Conservation (phyloP, 2,329 filamentous ascomycete genomes). For the Colletotrichum paranaense region DNA sequence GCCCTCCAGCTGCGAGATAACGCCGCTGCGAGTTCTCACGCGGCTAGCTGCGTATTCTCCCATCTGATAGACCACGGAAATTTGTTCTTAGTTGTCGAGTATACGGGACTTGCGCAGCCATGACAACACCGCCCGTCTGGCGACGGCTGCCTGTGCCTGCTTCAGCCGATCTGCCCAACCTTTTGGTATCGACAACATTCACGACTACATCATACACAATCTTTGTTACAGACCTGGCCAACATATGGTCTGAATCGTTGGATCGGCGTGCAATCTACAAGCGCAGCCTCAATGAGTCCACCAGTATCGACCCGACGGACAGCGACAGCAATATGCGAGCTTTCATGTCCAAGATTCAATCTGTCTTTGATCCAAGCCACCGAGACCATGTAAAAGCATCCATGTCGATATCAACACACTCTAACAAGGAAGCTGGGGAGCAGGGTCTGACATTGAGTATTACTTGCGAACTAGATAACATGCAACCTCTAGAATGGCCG, state of each 20-base stretch:
- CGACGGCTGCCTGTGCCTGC: constrained; percentile 56
- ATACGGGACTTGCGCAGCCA: constrained; percentile 32
- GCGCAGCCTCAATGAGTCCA: constrained; percentile 71
- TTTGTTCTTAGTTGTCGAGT: not conserved
- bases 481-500: constrained; percentile 74
- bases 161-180: constrained; percentile 60
- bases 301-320: constrained; percentile 79
- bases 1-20: not conserved
- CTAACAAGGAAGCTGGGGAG: constrained; percentile 47
- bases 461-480: constrained; percentile 71
- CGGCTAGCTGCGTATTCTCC: not conserved
- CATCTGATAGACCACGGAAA: not conserved
- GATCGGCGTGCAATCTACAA: constrained; percentile 70
- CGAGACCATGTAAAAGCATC: constrained; percentile 56
- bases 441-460: constrained; percentile 64
- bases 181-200: constrained; percentile 73
- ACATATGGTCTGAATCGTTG: constrained; percentile 78
- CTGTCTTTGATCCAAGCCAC: constrained; percentile 60
- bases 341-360: constrained; percentile 72
- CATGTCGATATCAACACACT: constrained; percentile 54
- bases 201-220: constrained; percentile 69
- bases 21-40: not conserved
- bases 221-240: constrained; percentile 76
- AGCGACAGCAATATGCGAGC: constrained; percentile 74
- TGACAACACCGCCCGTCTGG: constrained; percentile 55